Evolutionary conservation across 1,284 basidiomycete species (phyloP), one percentile per base, ranked within the genome.

Genomic region (Sporisorium graminicola): DNA sequence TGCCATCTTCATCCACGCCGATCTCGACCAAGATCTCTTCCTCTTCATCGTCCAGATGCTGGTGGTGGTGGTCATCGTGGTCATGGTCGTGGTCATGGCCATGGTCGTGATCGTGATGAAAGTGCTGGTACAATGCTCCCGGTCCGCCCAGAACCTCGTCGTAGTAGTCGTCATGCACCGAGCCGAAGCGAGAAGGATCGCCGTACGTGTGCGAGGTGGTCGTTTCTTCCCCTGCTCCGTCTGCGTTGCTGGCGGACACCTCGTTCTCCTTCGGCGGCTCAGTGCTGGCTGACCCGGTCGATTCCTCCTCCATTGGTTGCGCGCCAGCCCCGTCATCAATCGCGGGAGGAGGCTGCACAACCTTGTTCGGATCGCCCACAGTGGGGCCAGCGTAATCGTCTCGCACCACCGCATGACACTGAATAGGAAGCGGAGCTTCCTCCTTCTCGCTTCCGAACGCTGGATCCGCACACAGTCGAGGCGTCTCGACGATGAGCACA

Each of bases 401-500:
- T 2, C 56, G 20, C 24, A 79, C 77, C 31, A 79, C 62, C 51
- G 35, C 24, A 33, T 75, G 69, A 42, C 77, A 79, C 29, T 53
- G 59, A 13, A 79, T 58, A 8, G 58, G 59, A 9, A 70, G 56
- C 31, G 64, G 47, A 22, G 22, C 46, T 14, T 78, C 69, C 37
- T 78, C 73, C 66, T 68, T 78, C 40, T 75, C 76, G 20, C 60
- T 62, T 5, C 59, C 62, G 49, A 80, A 76, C 6, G 73, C 71
- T 2, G 73, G 56, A 29, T 78, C 77, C 1, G 44, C 64, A 35
- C 78, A 80, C 9, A 77, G 58, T 10, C 71, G 50, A 0, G 76
- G 65, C 5, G 78, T 80, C 56, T 80, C 72, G 49, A 80, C 73
- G 47, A 78, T 58, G 18, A 80, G n/a, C 5, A 80, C 73, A 51